phyloP scores from a whole-genome alignment of 2,329 filamentous ascomycete genomes.

The Clarireedia monteithiana region DNA sequence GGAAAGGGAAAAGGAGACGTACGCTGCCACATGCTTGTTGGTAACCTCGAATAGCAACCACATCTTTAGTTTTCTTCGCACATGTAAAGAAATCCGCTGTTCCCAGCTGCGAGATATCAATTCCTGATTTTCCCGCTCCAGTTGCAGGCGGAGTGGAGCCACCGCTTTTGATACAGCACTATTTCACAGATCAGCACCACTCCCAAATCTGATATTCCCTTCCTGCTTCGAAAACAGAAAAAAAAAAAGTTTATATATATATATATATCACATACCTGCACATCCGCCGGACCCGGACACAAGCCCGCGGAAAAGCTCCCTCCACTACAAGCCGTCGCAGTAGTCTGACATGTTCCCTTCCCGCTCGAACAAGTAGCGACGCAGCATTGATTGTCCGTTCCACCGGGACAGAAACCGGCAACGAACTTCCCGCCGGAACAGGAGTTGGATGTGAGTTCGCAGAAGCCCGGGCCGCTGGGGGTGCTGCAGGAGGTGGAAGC shows the following conservation, averaged over 20 bases:
- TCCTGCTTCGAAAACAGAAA: background rate
- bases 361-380: slow-evolving; percentile 13
- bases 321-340: slow-evolving; percentile 9
- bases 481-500: slow-evolving; percentile 12
- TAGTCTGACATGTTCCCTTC: slow-evolving; percentile 13
- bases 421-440: slow-evolving; percentile 10
- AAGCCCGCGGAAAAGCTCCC: slow-evolving; percentile 11
- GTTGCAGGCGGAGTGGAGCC: background rate
- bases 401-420: slow-evolving; percentile 15
- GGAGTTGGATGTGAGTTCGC: slow-evolving; percentile 11
- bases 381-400: slow-evolving; percentile 17
- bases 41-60: slow-evolving; percentile 15
- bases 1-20: background rate
- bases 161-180: slow-evolving; percentile 15
- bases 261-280: slow-evolving; percentile 3
- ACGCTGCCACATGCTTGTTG: slow-evolving; percentile 15
- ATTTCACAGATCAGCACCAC: background rate
- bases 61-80: slow-evolving; percentile 12
- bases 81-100: slow-evolving; percentile 13
- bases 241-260: background rate
- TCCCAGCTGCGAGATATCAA: slow-evolving; percentile 14
- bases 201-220: background rate
- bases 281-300: slow-evolving; percentile 15
- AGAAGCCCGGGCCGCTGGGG: slow-evolving; percentile 11
- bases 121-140: slow-evolving; percentile 3